Evolutionary conservation across 2,329 filamentous ascomycete genomes (phyloP).

Genomic region (Tympanopsis confertula): DNA sequence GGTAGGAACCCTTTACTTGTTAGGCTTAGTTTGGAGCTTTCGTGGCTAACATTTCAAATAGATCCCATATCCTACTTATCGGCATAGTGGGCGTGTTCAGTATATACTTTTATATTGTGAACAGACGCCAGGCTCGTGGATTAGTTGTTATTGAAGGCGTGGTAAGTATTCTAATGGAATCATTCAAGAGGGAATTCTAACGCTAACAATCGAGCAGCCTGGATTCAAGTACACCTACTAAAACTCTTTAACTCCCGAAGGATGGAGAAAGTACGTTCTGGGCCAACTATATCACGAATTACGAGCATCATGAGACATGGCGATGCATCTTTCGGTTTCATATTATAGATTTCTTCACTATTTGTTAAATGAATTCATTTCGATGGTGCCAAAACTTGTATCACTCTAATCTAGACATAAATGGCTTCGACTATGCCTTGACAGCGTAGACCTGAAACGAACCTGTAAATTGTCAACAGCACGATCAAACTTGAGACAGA

Average conservation of each 20-base stretch:
- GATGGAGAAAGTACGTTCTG: too few species aligned
- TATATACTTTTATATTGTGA: slow-evolving; percentile 37
- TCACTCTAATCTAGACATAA: too few species aligned
- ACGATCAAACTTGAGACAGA: background rate
- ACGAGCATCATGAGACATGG: too few species aligned
- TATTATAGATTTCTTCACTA: too few species aligned
- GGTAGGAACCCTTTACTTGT: slow-evolving; percentile 12
- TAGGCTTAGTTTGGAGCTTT: slow-evolving; percentile 8
- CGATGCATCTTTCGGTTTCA: too few species aligned
- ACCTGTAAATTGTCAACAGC: slow-evolving; percentile 9
- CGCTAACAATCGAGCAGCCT: slow-evolving; percentile 7
- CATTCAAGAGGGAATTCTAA: background rate
- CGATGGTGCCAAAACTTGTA: too few species aligned
- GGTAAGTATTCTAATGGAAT: slow-evolving; percentile 1
- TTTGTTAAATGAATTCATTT: too few species aligned
- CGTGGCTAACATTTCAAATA: background rate
- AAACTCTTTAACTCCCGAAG: slow-evolving; percentile 3
- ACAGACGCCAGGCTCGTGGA: slow-evolving; percentile 32
- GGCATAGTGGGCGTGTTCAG: slow-evolving; percentile 37
- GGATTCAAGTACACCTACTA: slow-evolving; percentile 21
- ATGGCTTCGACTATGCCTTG: too few species aligned
- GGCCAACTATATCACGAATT: too few species aligned
- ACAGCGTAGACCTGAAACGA: slow-evolving; percentile 27
- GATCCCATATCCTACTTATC: slow-evolving; percentile 49
- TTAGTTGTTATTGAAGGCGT: slow-evolving; percentile 35